Percentiles rank a stretch among this genome's conserved stretches.
Evolutionary conservation across 2,329 filamentous ascomycete genomes (phyloP).

Genomic region (Neofusicoccum parvum): DNA sequence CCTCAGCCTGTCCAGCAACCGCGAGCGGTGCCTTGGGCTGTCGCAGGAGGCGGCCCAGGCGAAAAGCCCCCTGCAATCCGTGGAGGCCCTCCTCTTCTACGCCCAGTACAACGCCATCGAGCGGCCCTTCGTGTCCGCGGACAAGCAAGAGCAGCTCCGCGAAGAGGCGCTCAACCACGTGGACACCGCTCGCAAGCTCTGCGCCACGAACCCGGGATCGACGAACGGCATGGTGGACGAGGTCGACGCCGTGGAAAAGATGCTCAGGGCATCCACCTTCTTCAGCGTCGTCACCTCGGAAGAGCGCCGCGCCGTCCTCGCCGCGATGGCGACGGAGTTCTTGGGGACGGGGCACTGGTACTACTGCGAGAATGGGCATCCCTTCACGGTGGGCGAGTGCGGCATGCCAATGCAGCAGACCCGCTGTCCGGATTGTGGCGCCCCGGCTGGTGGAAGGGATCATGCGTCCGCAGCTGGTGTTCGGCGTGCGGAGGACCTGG

Average conservation of each 20-base stretch:
- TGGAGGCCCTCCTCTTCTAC: slow-evolving; percentile 55
- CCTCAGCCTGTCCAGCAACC: slow-evolving; percentile 38
- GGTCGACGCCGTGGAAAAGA: slow-evolving; percentile 45
- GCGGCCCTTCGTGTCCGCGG: slow-evolving; percentile 21
- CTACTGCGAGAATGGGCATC: slow-evolving; percentile 58
- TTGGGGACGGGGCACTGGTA: slow-evolving; percentile 63
- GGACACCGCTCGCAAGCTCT: not conserved
- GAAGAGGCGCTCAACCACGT: not conserved
- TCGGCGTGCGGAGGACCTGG: slow-evolving; percentile 52
- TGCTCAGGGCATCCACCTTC: not conserved
- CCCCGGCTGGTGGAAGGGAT: slow-evolving; percentile 56
- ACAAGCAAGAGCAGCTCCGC: slow-evolving; percentile 24
- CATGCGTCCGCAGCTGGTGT: slow-evolving; percentile 58
- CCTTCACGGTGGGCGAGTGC: slow-evolving; percentile 66
- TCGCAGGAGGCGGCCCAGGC: slow-evolving; percentile 41
- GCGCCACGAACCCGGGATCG: not conserved
- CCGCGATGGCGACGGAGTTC: slow-evolving; percentile 50
- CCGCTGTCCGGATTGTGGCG: slow-evolving; percentile 64
- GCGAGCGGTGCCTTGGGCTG: slow-evolving; percentile 45
- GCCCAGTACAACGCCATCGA: slow-evolving; percentile 54
- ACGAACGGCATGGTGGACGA: slow-evolving; percentile 41
- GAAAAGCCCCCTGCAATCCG: slow-evolving; percentile 46
- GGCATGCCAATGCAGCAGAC: slow-evolving; percentile 66
- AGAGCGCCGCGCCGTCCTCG: slow-evolving; percentile 22
- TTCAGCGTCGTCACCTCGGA: slow-evolving; percentile 16